Evolutionary conservation across 768 basidiomycete species (phyloP).

Genomic region (Kwoniella sp.): DNA sequence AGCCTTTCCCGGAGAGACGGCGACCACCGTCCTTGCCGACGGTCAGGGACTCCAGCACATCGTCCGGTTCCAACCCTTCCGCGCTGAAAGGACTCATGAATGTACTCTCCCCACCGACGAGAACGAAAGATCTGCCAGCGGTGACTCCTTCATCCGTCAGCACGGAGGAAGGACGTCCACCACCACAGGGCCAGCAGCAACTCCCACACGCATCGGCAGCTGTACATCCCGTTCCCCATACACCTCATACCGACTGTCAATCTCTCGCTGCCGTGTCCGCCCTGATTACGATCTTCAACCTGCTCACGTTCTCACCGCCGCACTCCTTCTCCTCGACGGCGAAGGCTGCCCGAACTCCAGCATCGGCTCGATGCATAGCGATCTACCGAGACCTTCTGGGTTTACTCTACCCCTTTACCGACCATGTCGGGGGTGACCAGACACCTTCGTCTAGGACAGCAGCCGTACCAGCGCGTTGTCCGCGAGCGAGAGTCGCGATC

Average conservation of each 20-base stretch:
- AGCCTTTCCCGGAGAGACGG: constrained; percentile 1
- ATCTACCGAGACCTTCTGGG: constrained; percentile 53
- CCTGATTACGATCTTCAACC: constrained; percentile 52
- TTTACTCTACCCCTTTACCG: constrained; percentile 48
- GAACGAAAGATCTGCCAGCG: constrained; percentile 26
- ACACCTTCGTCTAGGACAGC: constrained; percentile 1
- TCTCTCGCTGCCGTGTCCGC: constrained; percentile 33
- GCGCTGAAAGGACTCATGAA: constrained; percentile 21
- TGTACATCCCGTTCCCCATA: no score
- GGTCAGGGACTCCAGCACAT: neutral
- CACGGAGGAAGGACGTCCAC: constrained; percentile 4
- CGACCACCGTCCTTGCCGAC: constrained; percentile 4
- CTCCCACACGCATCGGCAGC: no score
- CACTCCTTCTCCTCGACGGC: constrained; percentile 31
- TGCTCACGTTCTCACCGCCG: constrained; percentile 49
- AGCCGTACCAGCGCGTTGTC: constrained; percentile 42
- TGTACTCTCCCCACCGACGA: constrained; percentile 24
- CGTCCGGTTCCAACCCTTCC: constrained; percentile 6
- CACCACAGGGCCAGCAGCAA: neutral
- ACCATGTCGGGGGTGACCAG: constrained; percentile 1
- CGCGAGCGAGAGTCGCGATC: constrained; percentile 63
- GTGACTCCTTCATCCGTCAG: constrained; percentile 19
- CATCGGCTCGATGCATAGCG: constrained; percentile 48
- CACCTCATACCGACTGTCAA: constrained; percentile 28
- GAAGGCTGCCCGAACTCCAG: constrained; percentile 43